These are phyloP conservation scores for Clonostachys sp. DNA, from an alignment of 2,329 filamentous ascomycete species.

Conservation along the genomic window DNA sequence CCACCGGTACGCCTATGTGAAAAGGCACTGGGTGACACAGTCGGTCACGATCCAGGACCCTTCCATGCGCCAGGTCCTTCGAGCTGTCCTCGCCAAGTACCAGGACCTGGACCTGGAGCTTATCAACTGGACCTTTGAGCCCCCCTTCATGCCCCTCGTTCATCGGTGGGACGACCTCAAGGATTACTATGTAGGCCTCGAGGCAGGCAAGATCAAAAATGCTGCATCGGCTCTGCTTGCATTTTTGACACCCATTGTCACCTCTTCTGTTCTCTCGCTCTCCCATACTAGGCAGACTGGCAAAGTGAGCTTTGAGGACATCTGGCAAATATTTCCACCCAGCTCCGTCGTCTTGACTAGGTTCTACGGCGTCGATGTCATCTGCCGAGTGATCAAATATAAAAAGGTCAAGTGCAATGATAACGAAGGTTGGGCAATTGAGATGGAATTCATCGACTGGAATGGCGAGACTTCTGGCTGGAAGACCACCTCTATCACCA, in stretches of 20 bases:
- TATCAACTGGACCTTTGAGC: constrained; percentile 21
- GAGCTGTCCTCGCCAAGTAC: constrained; percentile 20
- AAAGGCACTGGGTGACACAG: constrained; percentile 21
- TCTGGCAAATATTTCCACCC: constrained; percentile 29
- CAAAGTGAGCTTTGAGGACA: constrained; percentile 17
- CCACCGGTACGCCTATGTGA: constrained; percentile 16
- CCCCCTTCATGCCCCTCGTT: constrained; percentile 24
- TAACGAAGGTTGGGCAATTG: constrained; percentile 14
- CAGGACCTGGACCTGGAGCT: constrained; percentile 24
- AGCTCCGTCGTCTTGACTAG: constrained; percentile 20
- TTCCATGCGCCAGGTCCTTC: constrained; percentile 19
- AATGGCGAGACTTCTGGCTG: constrained; percentile 23
- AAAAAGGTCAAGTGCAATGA: constrained; percentile 4
- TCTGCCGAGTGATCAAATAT: constrained; percentile 25
- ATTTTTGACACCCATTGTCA: constrained; percentile 22
- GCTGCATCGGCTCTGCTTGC: constrained; percentile 10
- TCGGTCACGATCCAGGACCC: constrained; percentile 22
- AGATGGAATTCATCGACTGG: constrained; percentile 27
- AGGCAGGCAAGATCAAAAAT: constrained; percentile 1
- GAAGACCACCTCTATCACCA: constrained; percentile 10
- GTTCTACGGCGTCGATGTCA: constrained; percentile 24
- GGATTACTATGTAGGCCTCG: neutral
- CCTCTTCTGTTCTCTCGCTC: constrained; percentile 14
- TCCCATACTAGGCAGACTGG: constrained; percentile 16
- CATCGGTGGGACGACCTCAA: constrained; percentile 22